Percentiles rank a stretch among this genome's conserved stretches.
Evolutionary conservation across 208 protist species (phyloP).

Genomic region (Trypanosoma melophagium): DNA sequence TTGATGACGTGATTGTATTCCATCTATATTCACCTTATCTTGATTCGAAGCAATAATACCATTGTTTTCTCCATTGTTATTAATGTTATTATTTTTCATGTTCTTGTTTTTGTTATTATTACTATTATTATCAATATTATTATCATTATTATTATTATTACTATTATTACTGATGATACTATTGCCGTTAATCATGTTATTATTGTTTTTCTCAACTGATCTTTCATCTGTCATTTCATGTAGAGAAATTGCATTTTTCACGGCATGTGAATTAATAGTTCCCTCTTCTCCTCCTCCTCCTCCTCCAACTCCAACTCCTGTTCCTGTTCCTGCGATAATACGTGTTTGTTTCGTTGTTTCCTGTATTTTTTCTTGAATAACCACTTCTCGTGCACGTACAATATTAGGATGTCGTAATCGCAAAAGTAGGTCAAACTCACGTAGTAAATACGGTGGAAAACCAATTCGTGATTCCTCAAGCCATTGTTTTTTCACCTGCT

Average conservation of each 20-base stretch:
- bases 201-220: too few relatives aligned
- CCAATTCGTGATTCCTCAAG: conserved; percentile 73
- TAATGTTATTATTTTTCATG: not conserved
- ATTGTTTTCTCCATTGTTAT: not conserved
- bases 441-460: conserved; percentile 79
- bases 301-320: not conserved
- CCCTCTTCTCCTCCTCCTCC: not conserved
- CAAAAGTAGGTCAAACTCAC: conserved; percentile 82
- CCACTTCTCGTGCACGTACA: conserved; percentile 47
- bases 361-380: conserved; percentile 40
- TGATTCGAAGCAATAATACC: conserved; percentile 4
- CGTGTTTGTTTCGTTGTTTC: conserved; percentile 6
- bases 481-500: conserved; percentile 82
- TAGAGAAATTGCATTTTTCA: not conserved
- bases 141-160: too few relatives aligned
- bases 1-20: not conserved
- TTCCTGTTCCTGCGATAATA: not conserved
- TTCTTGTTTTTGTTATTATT: too few relatives aligned
- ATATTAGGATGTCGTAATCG: conserved; percentile 82
- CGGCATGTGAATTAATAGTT: too few relatives aligned
- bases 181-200: too few relatives aligned
- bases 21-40: conserved; percentile 13
- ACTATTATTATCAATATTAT: too few relatives aligned
- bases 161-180: too few relatives aligned
- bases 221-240: not conserved